Conservation (phyloP, 2,329 filamentous ascomycete genomes). For the Hypoxylon rubiginosum region DNA sequence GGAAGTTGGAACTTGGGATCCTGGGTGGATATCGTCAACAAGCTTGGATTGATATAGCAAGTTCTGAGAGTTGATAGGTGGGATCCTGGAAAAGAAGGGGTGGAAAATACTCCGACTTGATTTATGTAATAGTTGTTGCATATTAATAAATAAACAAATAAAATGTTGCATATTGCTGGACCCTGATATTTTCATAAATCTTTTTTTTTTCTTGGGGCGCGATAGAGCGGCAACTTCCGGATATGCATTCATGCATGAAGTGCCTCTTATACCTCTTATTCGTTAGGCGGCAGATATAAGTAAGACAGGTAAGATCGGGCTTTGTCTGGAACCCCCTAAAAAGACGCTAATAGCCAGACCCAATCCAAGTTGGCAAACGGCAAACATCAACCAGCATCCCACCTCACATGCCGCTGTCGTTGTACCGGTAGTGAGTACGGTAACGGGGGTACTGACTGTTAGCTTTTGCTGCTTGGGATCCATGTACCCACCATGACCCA, state of each 20-base stretch:
- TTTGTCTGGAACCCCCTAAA: not conserved
- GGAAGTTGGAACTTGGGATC: not conserved
- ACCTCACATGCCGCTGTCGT: slow-evolving; percentile 24
- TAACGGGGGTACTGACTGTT: not conserved
- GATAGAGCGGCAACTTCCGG: slow-evolving; percentile 28
- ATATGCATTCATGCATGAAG: not conserved
- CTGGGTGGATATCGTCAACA: slow-evolving; percentile 19
- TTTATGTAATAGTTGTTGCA: slow-evolving; percentile 20
- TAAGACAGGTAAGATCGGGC: slow-evolving; percentile 1
- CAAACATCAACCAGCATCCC: slow-evolving; percentile 14
- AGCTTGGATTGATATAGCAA: slow-evolving; percentile 5
- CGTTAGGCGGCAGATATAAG: slow-evolving; percentile 13
- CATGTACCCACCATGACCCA: too few species aligned
- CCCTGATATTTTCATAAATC: slow-evolving; percentile 23
- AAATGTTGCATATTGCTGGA: slow-evolving; percentile 19
- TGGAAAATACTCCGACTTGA: slow-evolving; percentile 23
- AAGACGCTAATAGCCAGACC: not conserved
- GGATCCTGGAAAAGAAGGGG: slow-evolving; percentile 14
- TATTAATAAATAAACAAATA: slow-evolving; percentile 36
- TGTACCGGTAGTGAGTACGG: slow-evolving; percentile 12
- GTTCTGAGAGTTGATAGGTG: slow-evolving; percentile 19
- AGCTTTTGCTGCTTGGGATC: too few species aligned
- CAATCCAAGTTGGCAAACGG: too few species aligned
- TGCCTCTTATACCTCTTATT: not conserved
- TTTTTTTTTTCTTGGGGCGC: not conserved